A percentile compares a stretch with the other conserved stretches of the same genome.
Conservation (phyloP, 768 basidiomycete genomes). For the Lentinula boryana region DNA sequence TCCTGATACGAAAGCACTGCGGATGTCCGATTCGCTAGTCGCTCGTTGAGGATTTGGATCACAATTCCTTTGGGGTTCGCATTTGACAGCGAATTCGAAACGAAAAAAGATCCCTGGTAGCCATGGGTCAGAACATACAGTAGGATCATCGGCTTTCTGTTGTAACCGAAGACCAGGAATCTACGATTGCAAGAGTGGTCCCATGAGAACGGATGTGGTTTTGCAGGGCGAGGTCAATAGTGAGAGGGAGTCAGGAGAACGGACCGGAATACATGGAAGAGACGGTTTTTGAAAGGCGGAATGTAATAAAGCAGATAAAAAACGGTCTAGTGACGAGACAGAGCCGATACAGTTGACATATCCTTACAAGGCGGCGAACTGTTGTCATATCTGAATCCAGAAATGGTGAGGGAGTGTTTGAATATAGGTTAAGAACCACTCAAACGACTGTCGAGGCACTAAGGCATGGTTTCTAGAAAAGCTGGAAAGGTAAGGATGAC, state of each 20-base stretch:
- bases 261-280: not conserved
- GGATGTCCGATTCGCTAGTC: not conserved
- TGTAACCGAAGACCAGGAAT: not conserved
- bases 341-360: not conserved
- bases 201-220: not conserved
- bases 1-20: too few species aligned
- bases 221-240: not conserved
- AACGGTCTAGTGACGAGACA: not conserved
- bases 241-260: not conserved
- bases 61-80: not conserved
- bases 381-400: not conserved
- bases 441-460: not conserved
- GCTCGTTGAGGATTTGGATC: not conserved
- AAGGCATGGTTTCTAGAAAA: not conserved
- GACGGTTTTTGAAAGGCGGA: not conserved
- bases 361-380: not conserved
- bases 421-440: not conserved
- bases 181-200: not conserved
- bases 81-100: not conserved
- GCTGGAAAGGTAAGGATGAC: not conserved
- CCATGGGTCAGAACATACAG: not conserved
- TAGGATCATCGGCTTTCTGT: not conserved
- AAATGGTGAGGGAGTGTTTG: not conserved
- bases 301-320: not conserved
- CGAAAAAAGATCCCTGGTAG: not conserved